Percentiles rank a stretch among this genome's conserved stretches.
Evolutionary conservation across 805 yeast species (phyloP).

Genomic region (Yarrowia sp.): DNA sequence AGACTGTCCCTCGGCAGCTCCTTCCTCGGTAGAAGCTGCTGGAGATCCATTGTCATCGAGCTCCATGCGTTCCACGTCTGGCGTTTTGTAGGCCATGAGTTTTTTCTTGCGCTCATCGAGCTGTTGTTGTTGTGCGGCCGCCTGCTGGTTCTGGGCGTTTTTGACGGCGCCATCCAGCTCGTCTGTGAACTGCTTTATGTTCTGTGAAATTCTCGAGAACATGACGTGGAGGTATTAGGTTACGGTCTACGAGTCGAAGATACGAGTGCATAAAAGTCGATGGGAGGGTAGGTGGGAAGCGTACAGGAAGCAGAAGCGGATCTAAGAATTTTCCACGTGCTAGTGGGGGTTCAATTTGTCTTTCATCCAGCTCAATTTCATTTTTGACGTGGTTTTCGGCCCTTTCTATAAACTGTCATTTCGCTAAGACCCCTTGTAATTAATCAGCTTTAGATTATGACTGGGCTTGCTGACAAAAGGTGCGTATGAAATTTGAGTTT

Average conservation of each 20-base stretch:
- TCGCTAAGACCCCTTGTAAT: neutral
- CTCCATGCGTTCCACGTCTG: conserved; percentile 32
- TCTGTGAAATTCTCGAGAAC: conserved; percentile 59
- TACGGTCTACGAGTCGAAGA: conserved; percentile 5
- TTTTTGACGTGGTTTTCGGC: neutral
- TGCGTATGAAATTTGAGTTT: conserved; percentile 7
- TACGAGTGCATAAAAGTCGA: conserved; percentile 11
- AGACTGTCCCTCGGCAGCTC: neutral
- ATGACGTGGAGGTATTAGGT: conserved; percentile 37
- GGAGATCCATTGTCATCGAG: conserved; percentile 14
- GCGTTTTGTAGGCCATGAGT: conserved; percentile 31
- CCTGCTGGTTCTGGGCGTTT: conserved; percentile 28
- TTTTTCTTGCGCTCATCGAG: conserved; percentile 30
- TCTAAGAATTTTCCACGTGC: no score
- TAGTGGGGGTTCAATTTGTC: no score
- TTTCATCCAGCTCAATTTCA: neutral
- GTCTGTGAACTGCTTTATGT: conserved; percentile 61
- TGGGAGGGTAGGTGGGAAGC: neutral
- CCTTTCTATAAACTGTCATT: neutral
- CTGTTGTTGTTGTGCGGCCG: conserved; percentile 10
- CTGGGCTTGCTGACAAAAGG: conserved; percentile 5
- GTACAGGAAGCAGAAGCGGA: neutral
- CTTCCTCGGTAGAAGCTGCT: neutral
- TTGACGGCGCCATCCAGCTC: conserved; percentile 50
- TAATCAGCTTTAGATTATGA: conserved; percentile 5